These are phyloP conservation scores for Candida odintsovae DNA, from an alignment of 805 yeast species.

Conservation along the genomic window DNA sequence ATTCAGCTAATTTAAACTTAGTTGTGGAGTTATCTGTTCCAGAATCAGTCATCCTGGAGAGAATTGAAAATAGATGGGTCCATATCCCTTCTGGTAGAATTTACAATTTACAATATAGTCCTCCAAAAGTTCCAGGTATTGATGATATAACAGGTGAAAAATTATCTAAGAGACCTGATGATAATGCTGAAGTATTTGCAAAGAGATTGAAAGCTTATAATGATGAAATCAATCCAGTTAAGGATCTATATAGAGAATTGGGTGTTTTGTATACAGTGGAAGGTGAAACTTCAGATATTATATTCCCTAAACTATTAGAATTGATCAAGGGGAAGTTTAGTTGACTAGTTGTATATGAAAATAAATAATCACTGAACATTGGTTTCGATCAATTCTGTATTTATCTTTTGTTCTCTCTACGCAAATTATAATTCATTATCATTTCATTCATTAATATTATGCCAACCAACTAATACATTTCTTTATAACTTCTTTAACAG, in stretches of 20 bases:
- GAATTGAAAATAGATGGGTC: slow-evolving; percentile 83
- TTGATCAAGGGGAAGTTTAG: slow-evolving; percentile 32
- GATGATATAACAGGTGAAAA: slow-evolving; percentile 93
- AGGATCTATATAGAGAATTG: slow-evolving; percentile 46
- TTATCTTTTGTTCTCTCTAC: no score
- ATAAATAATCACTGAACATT: no score
- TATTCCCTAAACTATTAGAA: slow-evolving; percentile 61
- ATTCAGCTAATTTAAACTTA: slow-evolving; percentile 47
- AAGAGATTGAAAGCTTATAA: slow-evolving; percentile 61
- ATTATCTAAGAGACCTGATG: slow-evolving; percentile 74
- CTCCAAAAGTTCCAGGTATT: slow-evolving; percentile 74
- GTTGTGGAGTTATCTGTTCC: slow-evolving; percentile 90
- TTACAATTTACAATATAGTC: slow-evolving; percentile 80
- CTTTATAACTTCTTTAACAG: slow-evolving; percentile 24
- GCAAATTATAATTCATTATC: no score
- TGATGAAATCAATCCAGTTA: slow-evolving; percentile 54
- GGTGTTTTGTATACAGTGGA: slow-evolving; percentile 50
- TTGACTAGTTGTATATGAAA: neutral
- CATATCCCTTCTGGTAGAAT: slow-evolving; percentile 83
- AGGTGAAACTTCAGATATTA: slow-evolving; percentile 81
- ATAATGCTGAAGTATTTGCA: slow-evolving; percentile 66
- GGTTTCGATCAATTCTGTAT: no score
- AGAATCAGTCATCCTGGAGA: slow-evolving; percentile 68
- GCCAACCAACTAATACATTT: slow-evolving; percentile 28
- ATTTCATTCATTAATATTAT: slow-evolving; percentile 4